Evolutionary conservation across 2,329 filamentous ascomycete genomes (phyloP).

Genomic region (Claviceps sp.): DNA sequence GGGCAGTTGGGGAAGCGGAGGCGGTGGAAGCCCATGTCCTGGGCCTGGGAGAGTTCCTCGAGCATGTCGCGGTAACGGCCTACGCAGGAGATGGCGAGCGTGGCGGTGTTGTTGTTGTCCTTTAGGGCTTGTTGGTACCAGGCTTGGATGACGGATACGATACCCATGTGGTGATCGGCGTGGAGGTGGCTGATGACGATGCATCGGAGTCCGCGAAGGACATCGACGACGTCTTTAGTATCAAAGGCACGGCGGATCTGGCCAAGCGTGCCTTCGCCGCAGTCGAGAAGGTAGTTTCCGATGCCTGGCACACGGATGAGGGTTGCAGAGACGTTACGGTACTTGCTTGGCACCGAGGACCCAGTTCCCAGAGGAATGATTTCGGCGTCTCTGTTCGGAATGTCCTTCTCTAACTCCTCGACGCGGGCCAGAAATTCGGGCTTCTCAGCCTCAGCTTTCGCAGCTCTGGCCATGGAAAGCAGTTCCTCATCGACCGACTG

Average conservation of each 20-base stretch:
- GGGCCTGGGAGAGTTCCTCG: conserved; percentile 63
- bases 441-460: conserved; percentile 26
- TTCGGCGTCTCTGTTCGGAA: conserved; percentile 65
- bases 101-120: conserved; percentile 22
- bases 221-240: conserved; percentile 47
- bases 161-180: conserved; percentile 90
- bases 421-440: conserved; percentile 35
- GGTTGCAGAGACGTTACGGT: conserved; percentile 87
- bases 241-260: conserved; percentile 67
- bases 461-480: conserved; percentile 36
- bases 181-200: conserved; percentile 95
- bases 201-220: conserved; percentile 64
- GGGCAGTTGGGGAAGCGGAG: conserved; percentile 23
- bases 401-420: conserved; percentile 41
- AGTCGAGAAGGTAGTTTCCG: conserved; percentile 85
- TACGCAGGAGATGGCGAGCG: conserved; percentile 56
- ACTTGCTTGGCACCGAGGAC: conserved; percentile 79
- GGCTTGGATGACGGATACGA: conserved; percentile 63
- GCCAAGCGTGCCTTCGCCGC: conserved; percentile 82
- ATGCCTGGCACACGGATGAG: conserved; percentile 70
- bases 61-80: conserved; percentile 62
- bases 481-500: conserved; percentile 28
- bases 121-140: conserved; percentile 50
- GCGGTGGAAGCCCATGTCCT: conserved; percentile 57
- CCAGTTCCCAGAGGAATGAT: conserved; percentile 83